Base-by-base conservation (phyloP, 2,329 filamentous ascomycete species). In the Ophiostoma sp. region DNA sequence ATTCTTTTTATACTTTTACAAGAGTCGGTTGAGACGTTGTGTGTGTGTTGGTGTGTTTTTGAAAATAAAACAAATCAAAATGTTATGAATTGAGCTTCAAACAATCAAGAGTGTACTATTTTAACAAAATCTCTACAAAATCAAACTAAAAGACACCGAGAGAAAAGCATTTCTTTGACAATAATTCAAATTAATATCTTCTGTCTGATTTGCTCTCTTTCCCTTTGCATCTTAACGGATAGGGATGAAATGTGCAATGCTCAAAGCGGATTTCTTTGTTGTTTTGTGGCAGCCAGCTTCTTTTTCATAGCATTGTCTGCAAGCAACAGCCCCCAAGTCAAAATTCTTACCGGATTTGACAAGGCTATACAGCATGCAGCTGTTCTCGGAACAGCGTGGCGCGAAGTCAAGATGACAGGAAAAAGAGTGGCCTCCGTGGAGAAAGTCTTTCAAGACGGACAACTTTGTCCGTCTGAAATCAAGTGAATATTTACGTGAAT, bases 221-320 rank as follows among this genome's bases (percentile, higher is more conserved):
- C 55, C 55, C 50, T 33, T 71, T 63, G 69, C 69, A 63, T 63
- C 25, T 39, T 39, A 71, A 71, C 69, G 31, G 69, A 48, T 55
- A 63, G 69, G 55, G 69, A 63, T 48, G 69, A 28, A 9, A 9
- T 70, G 50, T 15, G 50, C 61, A 28, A 64, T 28, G 33, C 31
- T n/a, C n/a, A 42, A 28, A 57, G 22, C 22, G 69, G 15, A 0
- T 31, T 61, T 70, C 69, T 70, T 70, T 70, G 69, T 70, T 48
- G 69, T 33, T 33, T 3, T 28, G 39, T 19, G 25, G 42, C 42
- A 33, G 28, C 39, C 64, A 68, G 17, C 22, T 33, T 15, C 12
- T 25, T 36, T 25, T 42, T 45, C 22, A 48, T 31, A 31, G 42
- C 22, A 63, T 71, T 63, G 39, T 71, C 19, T 61, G 52, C 36